Evolutionary conservation across 2,329 filamentous ascomycete genomes (phyloP).

Genomic region (Talaromyces sp.): DNA sequence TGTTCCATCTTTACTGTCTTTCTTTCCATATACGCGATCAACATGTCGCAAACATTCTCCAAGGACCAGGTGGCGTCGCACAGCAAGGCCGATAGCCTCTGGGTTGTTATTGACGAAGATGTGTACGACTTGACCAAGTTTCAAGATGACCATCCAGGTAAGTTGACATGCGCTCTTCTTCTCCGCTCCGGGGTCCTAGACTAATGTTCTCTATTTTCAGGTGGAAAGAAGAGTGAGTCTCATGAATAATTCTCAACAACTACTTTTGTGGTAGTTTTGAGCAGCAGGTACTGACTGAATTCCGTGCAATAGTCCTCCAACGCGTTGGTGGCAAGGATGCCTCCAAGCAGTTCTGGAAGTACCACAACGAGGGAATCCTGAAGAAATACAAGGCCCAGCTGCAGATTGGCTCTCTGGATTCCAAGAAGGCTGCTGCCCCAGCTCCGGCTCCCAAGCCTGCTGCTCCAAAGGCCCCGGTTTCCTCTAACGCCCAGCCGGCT

Average conservation of each 20-base stretch:
- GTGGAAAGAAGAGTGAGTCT: conserved; percentile 64
- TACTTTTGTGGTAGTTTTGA: not conserved
- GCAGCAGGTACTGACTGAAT: not conserved
- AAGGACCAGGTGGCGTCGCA: conserved; percentile 82
- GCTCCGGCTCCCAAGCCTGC: conserved; percentile 47
- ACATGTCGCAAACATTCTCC: conserved; percentile 84
- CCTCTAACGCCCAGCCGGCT: conserved; percentile 38
- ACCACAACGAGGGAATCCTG: conserved; percentile 56
- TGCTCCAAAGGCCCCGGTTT: conserved; percentile 52
- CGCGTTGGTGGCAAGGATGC: conserved; percentile 62
- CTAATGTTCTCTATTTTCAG: conserved; percentile 28
- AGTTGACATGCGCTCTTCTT: conserved; percentile 8
- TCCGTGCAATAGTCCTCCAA: conserved; percentile 49
- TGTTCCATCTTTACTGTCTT: not conserved
- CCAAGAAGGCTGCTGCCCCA: conserved; percentile 63
- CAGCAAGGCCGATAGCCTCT: conserved; percentile 80
- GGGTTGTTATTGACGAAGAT: conserved; percentile 88
- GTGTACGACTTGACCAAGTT: conserved; percentile 93
- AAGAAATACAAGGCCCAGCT: conserved; percentile 59
- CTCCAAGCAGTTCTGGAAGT: conserved; percentile 64
- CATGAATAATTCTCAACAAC: not conserved
- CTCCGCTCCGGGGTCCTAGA: not conserved
- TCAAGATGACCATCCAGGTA: conserved; percentile 70
- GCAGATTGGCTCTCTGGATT: conserved; percentile 70
- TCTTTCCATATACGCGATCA: conserved; percentile 16